Evolutionary conservation across 306 rosid genomes (phyloP).

Genomic region (Canavalia ensiformis): DNA sequence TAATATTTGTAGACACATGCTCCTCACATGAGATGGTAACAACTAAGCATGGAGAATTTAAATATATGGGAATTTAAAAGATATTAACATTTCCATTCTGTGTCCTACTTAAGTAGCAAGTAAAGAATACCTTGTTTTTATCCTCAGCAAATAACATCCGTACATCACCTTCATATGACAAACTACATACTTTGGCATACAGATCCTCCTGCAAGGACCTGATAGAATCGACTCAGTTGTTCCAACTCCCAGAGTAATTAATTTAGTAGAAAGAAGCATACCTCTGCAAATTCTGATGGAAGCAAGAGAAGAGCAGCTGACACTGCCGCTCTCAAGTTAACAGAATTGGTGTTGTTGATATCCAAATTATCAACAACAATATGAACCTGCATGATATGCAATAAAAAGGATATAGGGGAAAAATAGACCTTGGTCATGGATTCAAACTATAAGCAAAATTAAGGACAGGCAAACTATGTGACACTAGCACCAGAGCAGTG

Average conservation of each 20-base stretch:
- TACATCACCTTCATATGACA: conserved; percentile 87
- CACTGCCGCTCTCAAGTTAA: conserved; percentile 84
- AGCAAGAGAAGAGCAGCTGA: conserved; percentile 92
- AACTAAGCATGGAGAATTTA: conserved; percentile 27
- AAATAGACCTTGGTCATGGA: neutral
- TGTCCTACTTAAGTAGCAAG: conserved; percentile 38
- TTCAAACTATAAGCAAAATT: conserved; percentile 16
- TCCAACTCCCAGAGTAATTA: conserved; percentile 41
- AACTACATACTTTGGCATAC: conserved; percentile 92
- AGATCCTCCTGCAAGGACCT: conserved; percentile 76
- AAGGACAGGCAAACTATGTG: conserved; percentile 24
- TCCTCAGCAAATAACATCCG: conserved; percentile 98
- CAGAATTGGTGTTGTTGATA: conserved; percentile 61
- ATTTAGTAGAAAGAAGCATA: conserved; percentile 52
- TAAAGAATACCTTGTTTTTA: conserved; percentile 75
- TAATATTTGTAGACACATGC: conserved; percentile 18
- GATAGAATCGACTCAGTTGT: conserved; percentile 39
- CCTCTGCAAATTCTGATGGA: conserved; percentile 87
- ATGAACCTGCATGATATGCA: conserved; percentile 67
- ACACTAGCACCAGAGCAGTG: neutral
- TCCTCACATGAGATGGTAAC: conserved; percentile 15
- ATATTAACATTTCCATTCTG: conserved; percentile 33
- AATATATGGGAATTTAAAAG: conserved; percentile 22
- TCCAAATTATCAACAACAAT: conserved; percentile 75
- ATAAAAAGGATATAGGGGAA: neutral